A percentile compares a stretch with the other conserved stretches of the same genome.
These are phyloP conservation scores for Avena eriantha DNA, from an alignment of 176 grass and related monocot genomes.

Conservation along the genomic window DNA sequence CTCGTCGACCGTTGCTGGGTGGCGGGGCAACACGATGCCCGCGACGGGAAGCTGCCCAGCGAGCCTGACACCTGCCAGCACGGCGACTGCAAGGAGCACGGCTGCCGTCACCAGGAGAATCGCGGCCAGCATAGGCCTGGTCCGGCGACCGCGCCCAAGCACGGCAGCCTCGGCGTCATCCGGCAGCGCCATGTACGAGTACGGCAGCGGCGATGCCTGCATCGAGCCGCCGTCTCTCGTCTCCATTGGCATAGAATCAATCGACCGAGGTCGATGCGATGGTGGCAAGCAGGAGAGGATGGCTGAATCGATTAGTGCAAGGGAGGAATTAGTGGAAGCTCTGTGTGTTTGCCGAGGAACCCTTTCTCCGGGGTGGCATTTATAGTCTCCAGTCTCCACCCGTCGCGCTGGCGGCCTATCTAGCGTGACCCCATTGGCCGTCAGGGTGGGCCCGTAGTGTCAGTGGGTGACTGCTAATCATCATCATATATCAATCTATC, in stretches of 20 bases:
- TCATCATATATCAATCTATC: not conserved
- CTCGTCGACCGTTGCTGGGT: no score
- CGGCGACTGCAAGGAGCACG: constrained; percentile 30
- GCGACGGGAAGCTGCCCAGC: not conserved
- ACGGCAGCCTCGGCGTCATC: constrained; percentile 7
- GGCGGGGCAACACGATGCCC: not conserved
- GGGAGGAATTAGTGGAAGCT: not conserved
- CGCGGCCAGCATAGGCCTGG: not conserved
- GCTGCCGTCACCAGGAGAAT: not conserved
- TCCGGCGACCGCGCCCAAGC: not conserved
- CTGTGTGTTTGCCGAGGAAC: not conserved
- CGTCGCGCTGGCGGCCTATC: not conserved
- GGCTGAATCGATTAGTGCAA: not conserved
- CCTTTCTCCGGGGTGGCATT: not conserved
- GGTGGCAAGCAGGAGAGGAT: not conserved
- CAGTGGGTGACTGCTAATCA: not conserved
- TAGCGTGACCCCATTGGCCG: not conserved
- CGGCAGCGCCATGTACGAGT: constrained; percentile 45
- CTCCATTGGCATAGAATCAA: constrained; percentile 28
- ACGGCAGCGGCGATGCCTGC: constrained; percentile 17
- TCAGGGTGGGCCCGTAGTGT: not conserved
- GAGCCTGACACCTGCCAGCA: constrained; percentile 31
- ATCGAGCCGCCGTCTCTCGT: not conserved
- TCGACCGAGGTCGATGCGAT: not conserved
- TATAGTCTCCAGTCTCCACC: not conserved